phyloP scores from a whole-genome alignment of 2,329 filamentous ascomycete genomes.

The Botrytis galanthina region DNA sequence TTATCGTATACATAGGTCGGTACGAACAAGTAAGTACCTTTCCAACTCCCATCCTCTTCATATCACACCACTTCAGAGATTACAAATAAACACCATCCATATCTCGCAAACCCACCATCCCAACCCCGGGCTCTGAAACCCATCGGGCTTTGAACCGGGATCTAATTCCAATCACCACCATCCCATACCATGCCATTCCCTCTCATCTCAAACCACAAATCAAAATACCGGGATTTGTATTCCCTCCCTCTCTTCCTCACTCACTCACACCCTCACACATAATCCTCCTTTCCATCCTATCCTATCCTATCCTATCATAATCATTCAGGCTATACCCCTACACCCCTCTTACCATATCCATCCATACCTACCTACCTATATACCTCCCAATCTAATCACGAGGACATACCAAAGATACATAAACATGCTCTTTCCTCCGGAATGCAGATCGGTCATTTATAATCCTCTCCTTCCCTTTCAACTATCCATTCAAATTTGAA shows the following conservation, averaged over 20 bases:
- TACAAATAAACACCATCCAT: neutral
- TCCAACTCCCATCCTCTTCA: neutral
- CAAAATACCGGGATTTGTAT: neutral
- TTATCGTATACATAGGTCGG: no score
- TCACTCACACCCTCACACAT: no score
- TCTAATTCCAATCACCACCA: neutral
- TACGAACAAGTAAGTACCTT: neutral
- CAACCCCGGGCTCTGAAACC: neutral
- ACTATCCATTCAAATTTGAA: neutral
- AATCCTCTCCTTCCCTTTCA: neutral
- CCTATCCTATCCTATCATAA: neutral
- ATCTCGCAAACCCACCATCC: neutral
- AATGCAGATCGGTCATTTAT: no score
- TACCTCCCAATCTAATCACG: neutral
- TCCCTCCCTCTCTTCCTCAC: neutral
- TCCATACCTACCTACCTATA: neutral
- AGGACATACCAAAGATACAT: neutral
- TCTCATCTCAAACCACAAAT: neutral
- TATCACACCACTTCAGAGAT: neutral
- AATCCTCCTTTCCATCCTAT: neutral
- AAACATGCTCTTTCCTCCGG: neutral
- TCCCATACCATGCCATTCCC: neutral
- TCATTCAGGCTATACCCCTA: neutral
- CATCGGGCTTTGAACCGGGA: neutral
- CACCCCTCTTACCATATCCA: neutral